Evolutionary conservation across 345 rosid species (phyloP), one percentile per base, ranked within the genome.

Genomic region (Noccaea bulbosa): DNA sequence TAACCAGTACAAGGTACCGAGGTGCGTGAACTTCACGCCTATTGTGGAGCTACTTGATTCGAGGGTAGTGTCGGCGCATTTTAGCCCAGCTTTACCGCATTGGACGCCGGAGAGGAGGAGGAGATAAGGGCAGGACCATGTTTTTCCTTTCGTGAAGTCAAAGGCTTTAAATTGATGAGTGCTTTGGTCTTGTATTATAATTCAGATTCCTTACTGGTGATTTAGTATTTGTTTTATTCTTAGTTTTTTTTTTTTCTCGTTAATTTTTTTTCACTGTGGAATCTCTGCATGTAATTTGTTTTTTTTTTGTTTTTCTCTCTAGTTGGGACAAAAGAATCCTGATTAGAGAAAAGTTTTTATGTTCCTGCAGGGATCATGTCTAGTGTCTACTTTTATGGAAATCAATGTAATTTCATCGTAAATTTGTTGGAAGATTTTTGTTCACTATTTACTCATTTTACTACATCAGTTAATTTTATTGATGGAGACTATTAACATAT

Each of bases 1-100:
- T 50, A 94, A 94, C 58, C 99, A 94, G 75, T 94, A 94, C 52
- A 94, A 94, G 80, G 99, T 84, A 40, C 97, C 99, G 8, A 80
- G 99, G 75, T 94, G 99, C 72, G 97, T 94, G 2, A 94, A 82
- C 75, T 91, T 83, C 67, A 85, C 88, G 7, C 97, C 99, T 4
- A 91, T 91, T 9, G 78, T 91, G 86, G 97, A 94, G 79, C 65
- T 94, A 65, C 87, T 94, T 3, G 95, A 91, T 80, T 88, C 90
- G 9, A 82, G 95, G 71, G 88, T 88, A 47, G 81, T 82, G 38
- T 85, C 93, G 48, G 65, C 78, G 38, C 90, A 91, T 76, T 88
- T 89, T 64, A 94, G 97, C 83, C 88, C 81, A 22, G 77, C 79
- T 11, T 66, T 78, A 79, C 99, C 97, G 34, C 84, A 79, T 46